phyloP scores from a whole-genome alignment of 2,329 filamentous ascomycete species.

The Beauveria rudraprayagi region DNA sequence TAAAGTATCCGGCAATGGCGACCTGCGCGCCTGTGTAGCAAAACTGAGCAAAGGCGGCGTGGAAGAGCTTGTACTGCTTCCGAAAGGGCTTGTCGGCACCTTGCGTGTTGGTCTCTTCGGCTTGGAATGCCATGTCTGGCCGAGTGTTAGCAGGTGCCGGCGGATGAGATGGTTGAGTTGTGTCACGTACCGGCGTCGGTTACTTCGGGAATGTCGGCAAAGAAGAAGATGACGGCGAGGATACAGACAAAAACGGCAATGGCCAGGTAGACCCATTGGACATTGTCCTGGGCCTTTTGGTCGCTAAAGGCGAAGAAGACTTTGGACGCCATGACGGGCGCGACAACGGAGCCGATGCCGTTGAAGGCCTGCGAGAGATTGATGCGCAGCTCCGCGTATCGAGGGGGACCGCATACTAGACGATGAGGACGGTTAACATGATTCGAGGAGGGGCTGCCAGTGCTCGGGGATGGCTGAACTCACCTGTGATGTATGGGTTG shows the following conservation, averaged over 20 bases:
- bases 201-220: conserved; percentile 63
- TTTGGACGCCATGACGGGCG: conserved; percentile 63
- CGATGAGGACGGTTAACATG: background rate
- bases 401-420: conserved; percentile 48
- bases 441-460: background rate
- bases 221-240: conserved; percentile 58
- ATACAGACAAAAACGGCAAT: conserved; percentile 64
- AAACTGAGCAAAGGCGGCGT: conserved; percentile 68
- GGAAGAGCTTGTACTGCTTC: conserved; percentile 69
- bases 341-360: conserved; percentile 64
- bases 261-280: conserved; percentile 70
- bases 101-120: conserved; percentile 42
- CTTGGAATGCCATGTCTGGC: conserved; percentile 57
- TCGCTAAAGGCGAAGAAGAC: conserved; percentile 62
- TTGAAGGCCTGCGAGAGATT: conserved; percentile 73
- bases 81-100: conserved; percentile 53
- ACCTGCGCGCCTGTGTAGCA: conserved; percentile 70
- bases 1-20: conserved; percentile 59
- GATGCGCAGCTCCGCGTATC: conserved; percentile 65
- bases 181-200: conserved; percentile 37
- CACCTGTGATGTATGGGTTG: conserved; percentile 61
- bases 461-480: conserved; percentile 9
- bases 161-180: background rate
- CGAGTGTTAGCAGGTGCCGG: background rate
- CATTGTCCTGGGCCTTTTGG: conserved; percentile 50